Evolutionary conservation across 345 rosid genomes (phyloP).

Genomic region (Lepidium didymum): DNA sequence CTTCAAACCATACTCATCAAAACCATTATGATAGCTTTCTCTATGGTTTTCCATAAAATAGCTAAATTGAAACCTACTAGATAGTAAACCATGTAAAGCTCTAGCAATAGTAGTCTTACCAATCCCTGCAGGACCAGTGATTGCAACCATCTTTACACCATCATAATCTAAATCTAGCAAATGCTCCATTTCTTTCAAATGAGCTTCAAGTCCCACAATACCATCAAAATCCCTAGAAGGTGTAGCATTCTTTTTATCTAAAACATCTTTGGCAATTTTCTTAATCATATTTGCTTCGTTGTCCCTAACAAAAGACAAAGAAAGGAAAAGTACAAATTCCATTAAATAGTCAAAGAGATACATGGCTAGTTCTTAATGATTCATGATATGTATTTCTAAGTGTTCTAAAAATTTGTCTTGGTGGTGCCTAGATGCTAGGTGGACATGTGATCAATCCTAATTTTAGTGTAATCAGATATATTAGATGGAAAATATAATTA

Average conservation of each 20-base stretch:
- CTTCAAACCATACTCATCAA: background rate
- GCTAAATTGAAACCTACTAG: background rate
- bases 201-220: conserved; percentile 9
- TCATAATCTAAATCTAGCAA: background rate
- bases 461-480: no score
- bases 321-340: background rate
- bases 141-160: background rate
- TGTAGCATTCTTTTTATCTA: background rate
- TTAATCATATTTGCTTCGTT: conserved; percentile 4
- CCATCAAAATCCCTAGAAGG: background rate
- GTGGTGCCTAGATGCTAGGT: no score
- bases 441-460: no score
- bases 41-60: background rate
- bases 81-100: background rate
- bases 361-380: no score
- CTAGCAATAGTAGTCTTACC: conserved; percentile 16
- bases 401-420: no score
- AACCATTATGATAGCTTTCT: background rate
- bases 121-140: conserved; percentile 7
- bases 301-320: background rate
- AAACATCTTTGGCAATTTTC: conserved; percentile 9
- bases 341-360: background rate
- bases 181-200: background rate
- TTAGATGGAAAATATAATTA: no score
- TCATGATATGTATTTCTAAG: background rate